Conservation (phyloP, 202 grass and related monocot genomes). For the Eragrostis tef region DNA sequence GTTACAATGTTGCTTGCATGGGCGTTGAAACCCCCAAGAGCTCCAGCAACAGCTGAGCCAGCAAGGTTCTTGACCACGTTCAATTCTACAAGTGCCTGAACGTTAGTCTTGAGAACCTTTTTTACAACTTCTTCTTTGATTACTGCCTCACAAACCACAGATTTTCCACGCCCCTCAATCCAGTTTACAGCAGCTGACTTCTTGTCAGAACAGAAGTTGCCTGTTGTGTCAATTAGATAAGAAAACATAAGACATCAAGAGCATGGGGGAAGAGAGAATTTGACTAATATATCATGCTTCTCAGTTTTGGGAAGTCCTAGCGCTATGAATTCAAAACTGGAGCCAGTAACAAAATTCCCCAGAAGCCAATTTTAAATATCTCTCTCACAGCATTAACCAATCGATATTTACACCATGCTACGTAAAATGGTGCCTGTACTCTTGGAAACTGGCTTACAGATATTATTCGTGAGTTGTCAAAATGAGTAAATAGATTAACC, state of each 20-base stretch:
- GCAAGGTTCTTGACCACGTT: constrained; percentile 93
- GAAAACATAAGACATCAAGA: constrained; percentile 26
- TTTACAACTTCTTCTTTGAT: constrained; percentile 86
- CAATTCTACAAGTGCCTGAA: constrained; percentile 77
- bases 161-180: constrained; percentile 91
- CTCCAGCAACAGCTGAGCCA: constrained; percentile 84
- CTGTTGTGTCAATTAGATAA: constrained; percentile 45
- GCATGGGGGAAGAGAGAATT: not conserved
- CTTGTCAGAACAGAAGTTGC: constrained; percentile 96
- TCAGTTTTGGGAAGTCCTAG: too few relatives aligned
- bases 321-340: too few relatives aligned
- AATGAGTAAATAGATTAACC: not conserved
- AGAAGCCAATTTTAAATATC: too few relatives aligned
- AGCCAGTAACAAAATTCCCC: too few relatives aligned
- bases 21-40: constrained; percentile 94
- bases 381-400: too few relatives aligned
- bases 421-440: not conserved
- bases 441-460: not conserved
- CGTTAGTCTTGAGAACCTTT: constrained; percentile 88
- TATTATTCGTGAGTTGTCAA: constrained; percentile 16
- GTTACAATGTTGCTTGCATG: constrained; percentile 92
- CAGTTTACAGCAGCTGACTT: constrained; percentile 94
- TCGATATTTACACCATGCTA: too few relatives aligned
- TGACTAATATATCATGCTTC: not conserved
- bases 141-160: constrained; percentile 83